Evolutionary conservation across 805 yeast genomes (phyloP), one percentile per base, ranked within the genome.

Genomic region (Candida coquimbonensis): DNA sequence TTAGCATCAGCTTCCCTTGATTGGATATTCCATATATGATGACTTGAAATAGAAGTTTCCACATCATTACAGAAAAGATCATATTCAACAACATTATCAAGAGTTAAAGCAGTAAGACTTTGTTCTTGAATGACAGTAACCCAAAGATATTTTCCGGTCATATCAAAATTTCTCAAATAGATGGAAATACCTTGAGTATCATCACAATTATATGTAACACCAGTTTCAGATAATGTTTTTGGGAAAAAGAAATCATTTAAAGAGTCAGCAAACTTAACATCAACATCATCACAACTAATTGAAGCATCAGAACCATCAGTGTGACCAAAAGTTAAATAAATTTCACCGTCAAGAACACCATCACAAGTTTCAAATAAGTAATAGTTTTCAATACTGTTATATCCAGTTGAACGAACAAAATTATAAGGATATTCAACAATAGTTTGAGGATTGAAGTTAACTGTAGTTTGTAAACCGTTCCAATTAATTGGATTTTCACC

Each of bases 221-320:
- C 44, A 16, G 48, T 41, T 17, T 35, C 37, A 19, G 35, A 9
- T 38, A 47, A 51, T 3, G 49, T 44, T 7, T 45, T 43, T 21
- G 71, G 69, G 19, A 64, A 60, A 36, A 55, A 50, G 62, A 66
- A 68, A 41, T 62, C 66, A 46, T 69, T 69, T 42, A 60, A 60
- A 14, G 56, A 49, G 33, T 56, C 55, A 4, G 69, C 48, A 5
- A 55, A 35, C 34, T 49, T 52, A 7, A 55, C 48, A 34, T 53
- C 51, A 9, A 51, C 36, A n/a, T 27, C 12, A 17, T 50, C 51
- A 49, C 64, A 59, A 36, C 49, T 51, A 31, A 59, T 49, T 21
- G 24, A 21, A 13, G n/a, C 26, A 21, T 61, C 60, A 27, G 50
- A 27, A 9, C 50, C 55, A 9, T 37, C 47, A 16, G 29, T 27